Evolutionary conservation across 1,284 basidiomycete species (phyloP).

Genomic region (Microbotryum intermedium): DNA sequence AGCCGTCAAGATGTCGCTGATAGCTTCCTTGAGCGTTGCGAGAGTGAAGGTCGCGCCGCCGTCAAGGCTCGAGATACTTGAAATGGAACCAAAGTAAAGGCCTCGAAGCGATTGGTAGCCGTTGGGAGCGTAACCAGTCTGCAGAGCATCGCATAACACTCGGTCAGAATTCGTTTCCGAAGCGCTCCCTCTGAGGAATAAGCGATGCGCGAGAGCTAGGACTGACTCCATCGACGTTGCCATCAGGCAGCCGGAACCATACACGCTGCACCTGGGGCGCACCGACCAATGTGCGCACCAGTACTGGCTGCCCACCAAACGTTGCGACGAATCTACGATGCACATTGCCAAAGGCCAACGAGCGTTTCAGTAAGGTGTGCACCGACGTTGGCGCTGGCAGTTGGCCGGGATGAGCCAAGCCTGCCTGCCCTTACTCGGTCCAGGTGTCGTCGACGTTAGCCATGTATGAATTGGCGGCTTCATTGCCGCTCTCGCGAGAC

Average conservation of each 20-base stretch:
- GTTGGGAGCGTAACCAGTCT: constrained; percentile 12
- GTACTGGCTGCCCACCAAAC: constrained; percentile 25
- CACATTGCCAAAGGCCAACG: not conserved
- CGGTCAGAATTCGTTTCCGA: not conserved
- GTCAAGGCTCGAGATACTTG: constrained; percentile 15
- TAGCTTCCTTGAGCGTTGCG: constrained; percentile 20
- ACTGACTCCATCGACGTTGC: constrained; percentile 20
- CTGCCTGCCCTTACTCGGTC: constrained; percentile 1
- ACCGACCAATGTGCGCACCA: constrained; percentile 23
- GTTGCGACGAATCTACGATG: constrained; percentile 4
- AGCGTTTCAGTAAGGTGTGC: not conserved
- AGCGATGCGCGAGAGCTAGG: not conserved
- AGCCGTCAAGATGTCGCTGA: constrained; percentile 23
- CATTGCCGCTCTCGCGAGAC: constrained; percentile 27
- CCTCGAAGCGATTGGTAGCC: constrained; percentile 25
- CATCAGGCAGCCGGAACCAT: constrained; percentile 30
- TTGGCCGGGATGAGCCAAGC: not conserved
- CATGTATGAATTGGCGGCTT: constrained; percentile 28
- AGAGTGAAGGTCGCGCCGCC: constrained; percentile 25
- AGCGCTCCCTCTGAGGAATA: not conserved
- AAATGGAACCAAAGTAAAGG: constrained; percentile 31
- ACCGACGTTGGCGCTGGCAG: not conserved
- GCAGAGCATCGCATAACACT: not conserved
- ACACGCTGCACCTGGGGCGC: constrained; percentile 25
- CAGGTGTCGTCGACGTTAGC: constrained; percentile 21